phyloP scores from a whole-genome alignment of 2,329 filamentous ascomycete species.

The Zasmidium cellare region DNA sequence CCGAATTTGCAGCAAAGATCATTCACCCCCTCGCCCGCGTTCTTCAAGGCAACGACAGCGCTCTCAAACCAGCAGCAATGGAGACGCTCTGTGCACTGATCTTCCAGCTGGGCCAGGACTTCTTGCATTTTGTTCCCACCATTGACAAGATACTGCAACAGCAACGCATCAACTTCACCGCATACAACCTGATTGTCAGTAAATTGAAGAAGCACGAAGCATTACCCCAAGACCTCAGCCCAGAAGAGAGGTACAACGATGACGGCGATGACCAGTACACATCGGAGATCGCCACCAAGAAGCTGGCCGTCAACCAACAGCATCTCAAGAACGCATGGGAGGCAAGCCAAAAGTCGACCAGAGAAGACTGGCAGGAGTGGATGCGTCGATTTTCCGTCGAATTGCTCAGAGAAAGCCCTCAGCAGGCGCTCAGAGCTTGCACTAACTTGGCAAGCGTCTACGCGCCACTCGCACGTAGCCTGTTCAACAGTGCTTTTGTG shows the following conservation, averaged over 20 bases:
- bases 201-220: conserved; percentile 94
- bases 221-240: conserved; percentile 90
- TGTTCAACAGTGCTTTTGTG: conserved; percentile 99
- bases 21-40: conserved; percentile 90
- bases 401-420: conserved; percentile 89
- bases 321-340: conserved; percentile 98
- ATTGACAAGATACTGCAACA: conserved; percentile 81
- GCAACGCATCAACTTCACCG: conserved; percentile 81
- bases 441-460: conserved; percentile 89
- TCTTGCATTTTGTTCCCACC: conserved; percentile 88
- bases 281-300: conserved; percentile 84
- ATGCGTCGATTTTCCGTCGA: conserved; percentile 95
- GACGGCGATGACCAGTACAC: conserved; percentile 77
- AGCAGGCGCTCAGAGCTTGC: conserved; percentile 90
- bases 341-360: conserved; percentile 91
- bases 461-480: conserved; percentile 82
- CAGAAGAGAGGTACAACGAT: conserved; percentile 69
- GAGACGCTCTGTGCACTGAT: conserved; percentile 95
- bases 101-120: conserved; percentile 93
- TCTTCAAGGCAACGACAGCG: conserved; percentile 69
- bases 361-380: conserved; percentile 99
- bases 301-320: conserved; percentile 94
- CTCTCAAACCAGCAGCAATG: conserved; percentile 76
- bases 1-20: conserved; percentile 94
- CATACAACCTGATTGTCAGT: conserved; percentile 87